Conservation (phyloP, 805 yeast species). For the Grigorovia jiainica region DNA sequence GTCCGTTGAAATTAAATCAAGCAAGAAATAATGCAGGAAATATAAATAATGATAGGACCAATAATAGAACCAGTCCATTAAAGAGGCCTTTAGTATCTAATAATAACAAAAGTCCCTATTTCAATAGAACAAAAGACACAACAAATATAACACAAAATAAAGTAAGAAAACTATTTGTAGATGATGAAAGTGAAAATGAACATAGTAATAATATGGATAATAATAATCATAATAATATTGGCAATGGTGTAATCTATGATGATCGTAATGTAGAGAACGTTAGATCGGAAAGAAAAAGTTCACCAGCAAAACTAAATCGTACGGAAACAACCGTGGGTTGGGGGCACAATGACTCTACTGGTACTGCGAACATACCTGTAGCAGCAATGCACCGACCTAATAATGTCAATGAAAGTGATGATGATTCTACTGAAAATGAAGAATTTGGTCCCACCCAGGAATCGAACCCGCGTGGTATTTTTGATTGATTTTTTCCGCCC, state of each 20-base stretch:
- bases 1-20: no score
- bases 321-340: constrained; percentile 23
- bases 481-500: no score
- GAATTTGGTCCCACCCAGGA: constrained; percentile 67
- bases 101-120: not conserved
- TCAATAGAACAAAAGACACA: not conserved
- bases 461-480: no score
- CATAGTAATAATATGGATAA: constrained; percentile 8
- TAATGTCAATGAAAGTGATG: not conserved
- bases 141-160: not conserved
- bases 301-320: constrained; percentile 9
- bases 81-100: no score
- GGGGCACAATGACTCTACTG: constrained; percentile 14
- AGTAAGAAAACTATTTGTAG: constrained; percentile 3
- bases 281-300: constrained; percentile 7
- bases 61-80: no score
- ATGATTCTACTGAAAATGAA: constrained; percentile 2
- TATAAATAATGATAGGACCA: no score
- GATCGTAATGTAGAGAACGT: not conserved
- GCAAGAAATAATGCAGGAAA: no score
- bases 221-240: constrained; percentile 6
- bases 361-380: constrained; percentile 16
- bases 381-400: constrained; percentile 1
- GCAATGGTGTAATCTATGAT: no score
- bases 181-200: constrained; percentile 1